phyloP scores from a whole-genome alignment of 2,329 filamentous ascomycete genomes.

The Arthrobotrys entomopaga region DNA sequence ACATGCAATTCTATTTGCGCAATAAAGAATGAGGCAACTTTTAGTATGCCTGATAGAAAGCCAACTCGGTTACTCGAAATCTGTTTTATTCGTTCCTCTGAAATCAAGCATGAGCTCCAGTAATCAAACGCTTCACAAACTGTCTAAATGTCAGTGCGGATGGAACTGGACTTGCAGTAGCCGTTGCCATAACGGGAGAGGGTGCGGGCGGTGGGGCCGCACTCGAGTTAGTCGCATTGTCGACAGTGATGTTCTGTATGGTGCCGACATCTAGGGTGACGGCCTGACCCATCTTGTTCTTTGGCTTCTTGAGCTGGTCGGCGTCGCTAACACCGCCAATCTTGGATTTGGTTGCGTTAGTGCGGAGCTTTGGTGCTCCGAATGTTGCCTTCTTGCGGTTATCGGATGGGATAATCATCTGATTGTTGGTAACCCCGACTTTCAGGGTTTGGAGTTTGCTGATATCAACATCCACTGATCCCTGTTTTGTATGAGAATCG shows the following conservation, averaged over 20 bases:
- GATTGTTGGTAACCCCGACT: slow-evolving; percentile 36
- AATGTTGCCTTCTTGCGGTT: slow-evolving; percentile 25
- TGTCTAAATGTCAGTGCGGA: too few species aligned
- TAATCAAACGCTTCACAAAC: too few species aligned
- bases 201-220: neutral
- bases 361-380: slow-evolving; percentile 21
- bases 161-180: neutral
- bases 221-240: neutral
- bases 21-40: too few species aligned
- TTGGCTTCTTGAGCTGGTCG: slow-evolving; percentile 13
- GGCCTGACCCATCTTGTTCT: slow-evolving; percentile 2
- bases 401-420: slow-evolving; percentile 20
- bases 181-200: neutral
- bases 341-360: slow-evolving; percentile 23
- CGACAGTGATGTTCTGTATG: neutral
- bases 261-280: neutral
- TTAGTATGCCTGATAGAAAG: too few species aligned
- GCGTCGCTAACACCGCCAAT: slow-evolving; percentile 12
- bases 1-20: too few species aligned
- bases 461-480: slow-evolving; percentile 1
- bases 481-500: neutral
- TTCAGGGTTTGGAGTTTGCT: slow-evolving; percentile 18
- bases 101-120: too few species aligned
- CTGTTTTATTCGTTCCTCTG: too few species aligned
- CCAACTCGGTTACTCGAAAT: too few species aligned